Evolutionary conservation across 306 rosid species (phyloP).

Genomic region (Quercus ilex): DNA sequence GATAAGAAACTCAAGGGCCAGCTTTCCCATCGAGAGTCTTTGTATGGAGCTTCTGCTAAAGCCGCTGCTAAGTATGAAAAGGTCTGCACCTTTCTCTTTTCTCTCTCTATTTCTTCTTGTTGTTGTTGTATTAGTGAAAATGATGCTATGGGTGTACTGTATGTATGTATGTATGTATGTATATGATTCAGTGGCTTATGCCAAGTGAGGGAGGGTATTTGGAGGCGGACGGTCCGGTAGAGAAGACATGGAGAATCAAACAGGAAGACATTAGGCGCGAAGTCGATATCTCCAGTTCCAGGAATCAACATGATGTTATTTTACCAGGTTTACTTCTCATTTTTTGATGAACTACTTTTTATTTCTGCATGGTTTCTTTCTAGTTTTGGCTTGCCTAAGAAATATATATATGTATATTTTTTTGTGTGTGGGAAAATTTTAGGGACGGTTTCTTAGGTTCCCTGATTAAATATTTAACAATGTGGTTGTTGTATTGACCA

Average conservation of each 20-base stretch:
- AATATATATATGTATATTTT: not conserved
- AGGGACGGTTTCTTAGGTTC: too few species aligned
- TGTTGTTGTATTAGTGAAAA: not conserved
- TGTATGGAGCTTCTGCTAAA: slow-evolving; percentile 63
- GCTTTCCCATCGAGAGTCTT: slow-evolving; percentile 53
- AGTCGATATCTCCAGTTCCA: slow-evolving; percentile 63
- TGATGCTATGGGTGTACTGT: not conserved
- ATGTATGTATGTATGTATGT: not conserved
- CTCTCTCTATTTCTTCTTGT: too few species aligned
- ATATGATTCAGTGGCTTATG: slow-evolving; percentile 67
- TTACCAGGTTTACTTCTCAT: slow-evolving; percentile 60
- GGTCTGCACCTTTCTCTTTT: not conserved
- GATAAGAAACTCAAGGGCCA: slow-evolving; percentile 82
- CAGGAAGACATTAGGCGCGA: slow-evolving; percentile 64
- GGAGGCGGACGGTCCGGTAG: slow-evolving; percentile 73
- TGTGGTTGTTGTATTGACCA: too few species aligned
- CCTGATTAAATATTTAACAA: too few species aligned
- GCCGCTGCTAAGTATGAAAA: slow-evolving; percentile 80
- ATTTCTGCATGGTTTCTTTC: too few species aligned
- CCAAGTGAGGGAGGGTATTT: slow-evolving; percentile 81
- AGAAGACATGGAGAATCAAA: slow-evolving; percentile 73
- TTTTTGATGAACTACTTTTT: too few species aligned
- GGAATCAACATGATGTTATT: slow-evolving; percentile 67
- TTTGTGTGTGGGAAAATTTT: too few species aligned
- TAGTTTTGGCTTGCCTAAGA: too few species aligned